These are phyloP conservation scores for Ophiostoma australiae DNA, from an alignment of 2,329 filamentous ascomycete species.

Conservation along the genomic window DNA sequence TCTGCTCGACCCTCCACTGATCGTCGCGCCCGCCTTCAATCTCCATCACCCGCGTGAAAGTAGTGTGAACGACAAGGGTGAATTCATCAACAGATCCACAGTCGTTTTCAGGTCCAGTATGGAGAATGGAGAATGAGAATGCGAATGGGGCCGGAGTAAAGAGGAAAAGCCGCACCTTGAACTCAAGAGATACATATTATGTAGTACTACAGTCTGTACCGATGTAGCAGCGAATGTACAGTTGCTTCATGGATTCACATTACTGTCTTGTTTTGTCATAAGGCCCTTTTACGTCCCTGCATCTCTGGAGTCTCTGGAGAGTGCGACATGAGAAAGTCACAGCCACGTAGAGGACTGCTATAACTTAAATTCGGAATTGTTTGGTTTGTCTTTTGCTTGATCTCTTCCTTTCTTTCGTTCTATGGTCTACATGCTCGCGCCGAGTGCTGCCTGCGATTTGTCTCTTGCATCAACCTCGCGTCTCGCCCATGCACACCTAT, in stretches of 20 bases:
- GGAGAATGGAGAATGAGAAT: too few species aligned
- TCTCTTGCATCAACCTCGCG: neutral
- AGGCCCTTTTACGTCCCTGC: neutral
- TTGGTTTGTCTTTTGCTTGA: neutral
- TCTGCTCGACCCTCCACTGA: neutral
- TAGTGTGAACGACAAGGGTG: neutral
- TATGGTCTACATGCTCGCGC: neutral
- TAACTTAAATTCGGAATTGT: neutral
- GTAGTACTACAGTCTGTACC: neutral
- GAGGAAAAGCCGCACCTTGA: slow-evolving; percentile 6
- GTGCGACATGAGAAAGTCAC: neutral
- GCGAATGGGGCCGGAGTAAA: neutral
- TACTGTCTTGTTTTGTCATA: neutral
- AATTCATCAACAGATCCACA: slow-evolving; percentile 2
- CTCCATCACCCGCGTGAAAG: slow-evolving; percentile 9
- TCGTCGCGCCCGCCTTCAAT: slow-evolving; percentile 2
- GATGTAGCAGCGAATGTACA: neutral
- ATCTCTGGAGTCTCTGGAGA: neutral
- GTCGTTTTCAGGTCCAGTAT: neutral
- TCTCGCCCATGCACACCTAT: neutral
- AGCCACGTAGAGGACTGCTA: neutral
- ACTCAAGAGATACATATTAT: neutral
- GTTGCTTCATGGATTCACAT: neutral
- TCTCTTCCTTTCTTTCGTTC: neutral
- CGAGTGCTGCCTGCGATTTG: neutral